phyloP scores from a whole-genome alignment of 2,329 filamentous ascomycete species.

The Chrysoporthe cubensis region DNA sequence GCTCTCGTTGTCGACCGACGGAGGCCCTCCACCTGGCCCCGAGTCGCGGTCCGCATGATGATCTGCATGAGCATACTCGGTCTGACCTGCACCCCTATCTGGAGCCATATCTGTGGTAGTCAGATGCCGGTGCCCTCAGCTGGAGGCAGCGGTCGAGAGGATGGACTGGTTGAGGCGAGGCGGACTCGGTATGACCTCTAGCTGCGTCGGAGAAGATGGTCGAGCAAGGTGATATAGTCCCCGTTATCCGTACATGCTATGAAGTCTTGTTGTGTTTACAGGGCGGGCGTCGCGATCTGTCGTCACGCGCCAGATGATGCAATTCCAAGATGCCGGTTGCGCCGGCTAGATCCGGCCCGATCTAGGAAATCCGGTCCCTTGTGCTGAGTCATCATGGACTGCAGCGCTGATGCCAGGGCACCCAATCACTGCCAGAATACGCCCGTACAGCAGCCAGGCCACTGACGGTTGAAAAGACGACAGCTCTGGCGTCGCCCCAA shows the following conservation, averaged over 20 bases:
- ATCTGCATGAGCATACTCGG: conserved; percentile 3
- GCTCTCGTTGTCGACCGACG: background rate
- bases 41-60: background rate
- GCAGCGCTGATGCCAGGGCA: background rate
- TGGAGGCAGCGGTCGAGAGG: background rate
- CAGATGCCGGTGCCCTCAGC: background rate
- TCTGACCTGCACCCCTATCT: conserved; percentile 21
- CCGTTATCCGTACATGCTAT: background rate
- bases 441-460: background rate
- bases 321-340: conserved; percentile 13
- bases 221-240: background rate
- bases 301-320: conserved; percentile 18
- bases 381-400: background rate
- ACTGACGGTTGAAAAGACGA: no score
- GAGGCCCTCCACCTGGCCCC: background rate
- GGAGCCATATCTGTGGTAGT: conserved; percentile 21
- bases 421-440: background rate
- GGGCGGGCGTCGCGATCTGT: no score
- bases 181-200: background rate
- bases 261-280: no score
- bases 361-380: background rate
- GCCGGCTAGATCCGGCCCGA: conserved; percentile 3
- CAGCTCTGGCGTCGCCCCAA: no score
- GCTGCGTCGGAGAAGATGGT: background rate
- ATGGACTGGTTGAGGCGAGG: background rate